These are phyloP conservation scores for Trichosporon ovoides DNA, from an alignment of 1,284 basidiomycete genomes.

Conservation along the genomic window DNA sequence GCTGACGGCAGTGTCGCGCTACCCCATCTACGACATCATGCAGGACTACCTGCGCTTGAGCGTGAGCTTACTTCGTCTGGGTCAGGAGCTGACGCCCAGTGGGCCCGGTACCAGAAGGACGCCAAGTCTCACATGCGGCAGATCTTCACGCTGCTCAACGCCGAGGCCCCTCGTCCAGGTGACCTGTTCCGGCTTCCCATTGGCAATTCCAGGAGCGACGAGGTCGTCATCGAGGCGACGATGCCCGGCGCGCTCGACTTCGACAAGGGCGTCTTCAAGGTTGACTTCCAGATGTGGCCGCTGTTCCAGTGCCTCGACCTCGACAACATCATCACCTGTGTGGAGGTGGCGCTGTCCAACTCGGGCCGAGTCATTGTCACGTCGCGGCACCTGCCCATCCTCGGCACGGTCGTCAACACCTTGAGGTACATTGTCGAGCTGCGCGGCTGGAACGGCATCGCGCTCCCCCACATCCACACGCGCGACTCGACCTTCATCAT, in stretches of 20 bases:
- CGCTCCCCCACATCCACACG: conserved; percentile 71
- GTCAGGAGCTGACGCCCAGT: conserved; percentile 51
- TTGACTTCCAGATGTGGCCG: conserved; percentile 88
- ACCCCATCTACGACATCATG: conserved; percentile 89
- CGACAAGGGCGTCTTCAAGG: conserved; percentile 46
- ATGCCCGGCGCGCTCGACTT: conserved; percentile 51
- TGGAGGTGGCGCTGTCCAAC: conserved; percentile 87
- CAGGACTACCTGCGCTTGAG: conserved; percentile 78
- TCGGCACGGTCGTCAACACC: conserved; percentile 73
- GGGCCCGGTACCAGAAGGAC: conserved; percentile 88
- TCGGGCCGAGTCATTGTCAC: conserved; percentile 86
- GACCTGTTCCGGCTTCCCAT: conserved; percentile 51
- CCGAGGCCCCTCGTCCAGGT: conserved; percentile 77
- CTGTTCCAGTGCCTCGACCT: conserved; percentile 89
- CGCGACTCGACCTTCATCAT: conserved; percentile 41
- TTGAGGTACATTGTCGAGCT: conserved; percentile 89
- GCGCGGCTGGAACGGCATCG: conserved; percentile 87
- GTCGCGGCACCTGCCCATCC: conserved; percentile 84
- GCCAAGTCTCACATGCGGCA: conserved; percentile 49
- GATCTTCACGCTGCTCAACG: conserved; percentile 48
- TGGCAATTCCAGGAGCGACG: conserved; percentile 28
- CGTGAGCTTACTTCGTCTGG: conserved; percentile 18
- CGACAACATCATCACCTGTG: conserved; percentile 87
- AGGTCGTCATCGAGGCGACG: conserved; percentile 33
- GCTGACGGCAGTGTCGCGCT: conserved; percentile 64